Conservation (phyloP, 306 rosid genomes). For the Acacia confusa region DNA sequence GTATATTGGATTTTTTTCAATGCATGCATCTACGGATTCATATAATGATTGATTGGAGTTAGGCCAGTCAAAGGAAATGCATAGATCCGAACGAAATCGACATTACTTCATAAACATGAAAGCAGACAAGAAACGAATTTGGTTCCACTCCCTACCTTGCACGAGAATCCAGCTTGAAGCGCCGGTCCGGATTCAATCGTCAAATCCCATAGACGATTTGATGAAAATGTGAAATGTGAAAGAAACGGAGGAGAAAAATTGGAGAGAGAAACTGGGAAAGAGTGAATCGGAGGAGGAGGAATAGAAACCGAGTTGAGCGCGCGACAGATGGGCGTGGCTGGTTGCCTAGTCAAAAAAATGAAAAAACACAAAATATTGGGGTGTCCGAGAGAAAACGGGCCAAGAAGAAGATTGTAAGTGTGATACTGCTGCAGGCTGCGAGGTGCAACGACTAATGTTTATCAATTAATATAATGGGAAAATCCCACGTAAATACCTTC, state of each 20-base stretch:
- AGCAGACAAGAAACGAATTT: neutral
- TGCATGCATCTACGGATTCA: conserved; percentile 2
- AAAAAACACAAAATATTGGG: neutral
- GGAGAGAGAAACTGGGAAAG: neutral
- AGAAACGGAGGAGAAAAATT: conserved; percentile 16
- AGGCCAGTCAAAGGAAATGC: neutral
- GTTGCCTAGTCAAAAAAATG: neutral
- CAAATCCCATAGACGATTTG: conserved; percentile 21
- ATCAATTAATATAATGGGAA: too few species aligned
- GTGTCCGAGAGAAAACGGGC: neutral
- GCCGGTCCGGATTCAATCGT: conserved; percentile 26
- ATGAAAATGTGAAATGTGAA: conserved; percentile 20
- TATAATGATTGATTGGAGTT: conserved; percentile 19
- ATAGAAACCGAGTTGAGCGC: conserved; percentile 66
- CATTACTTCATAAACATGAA: conserved; percentile 17
- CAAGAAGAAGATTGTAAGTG: too few species aligned
- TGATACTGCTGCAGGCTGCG: too few species aligned
- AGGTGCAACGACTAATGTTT: too few species aligned
- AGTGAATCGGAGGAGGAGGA: conserved; percentile 20
- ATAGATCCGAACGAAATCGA: conserved; percentile 18
- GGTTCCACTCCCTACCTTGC: conserved; percentile 26
- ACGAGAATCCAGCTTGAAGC: conserved; percentile 17
- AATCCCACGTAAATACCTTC: too few species aligned
- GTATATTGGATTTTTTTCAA: conserved; percentile 25
- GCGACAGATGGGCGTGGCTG: conserved; percentile 34